Conservation (phyloP, 805 yeast species). For the Spencermartinsiella europaea region DNA sequence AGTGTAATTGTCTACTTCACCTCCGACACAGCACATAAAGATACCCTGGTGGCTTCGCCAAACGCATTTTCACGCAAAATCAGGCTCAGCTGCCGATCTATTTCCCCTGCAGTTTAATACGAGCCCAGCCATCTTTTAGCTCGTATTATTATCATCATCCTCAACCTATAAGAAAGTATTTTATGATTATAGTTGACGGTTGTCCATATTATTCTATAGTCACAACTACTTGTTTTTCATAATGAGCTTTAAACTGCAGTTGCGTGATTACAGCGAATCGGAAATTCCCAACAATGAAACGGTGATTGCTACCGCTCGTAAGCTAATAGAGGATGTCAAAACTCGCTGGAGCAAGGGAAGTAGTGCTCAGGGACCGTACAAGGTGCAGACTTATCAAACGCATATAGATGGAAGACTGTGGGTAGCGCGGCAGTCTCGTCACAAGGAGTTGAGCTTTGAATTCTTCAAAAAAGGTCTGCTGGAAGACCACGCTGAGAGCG, state of each 20-base stretch:
- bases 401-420: conserved; percentile 30
- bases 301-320: not conserved
- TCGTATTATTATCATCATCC: too few relatives aligned
- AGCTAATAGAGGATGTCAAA: conserved; percentile 16
- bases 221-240: too few relatives aligned
- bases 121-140: too few relatives aligned
- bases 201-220: too few relatives aligned
- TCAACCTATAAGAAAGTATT: too few relatives aligned
- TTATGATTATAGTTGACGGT: too few relatives aligned
- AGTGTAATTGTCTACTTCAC: too few relatives aligned
- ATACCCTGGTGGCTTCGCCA: too few relatives aligned
- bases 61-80: too few relatives aligned
- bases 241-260: not conserved
- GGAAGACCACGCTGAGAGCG: conserved; percentile 36
- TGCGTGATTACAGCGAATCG: not conserved
- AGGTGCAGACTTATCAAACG: conserved; percentile 22
- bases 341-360: conserved; percentile 23
- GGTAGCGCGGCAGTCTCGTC: conserved; percentile 35
- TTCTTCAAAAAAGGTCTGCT: conserved; percentile 27
- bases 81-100: too few relatives aligned
- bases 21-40: too few relatives aligned
- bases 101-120: too few relatives aligned
- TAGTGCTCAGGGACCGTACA: conserved; percentile 10
- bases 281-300: not conserved
- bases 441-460: conserved; percentile 28